Conservation (phyloP, 1,139 yeast genomes). For the Zygosaccharomyces pseudobailii region DNA sequence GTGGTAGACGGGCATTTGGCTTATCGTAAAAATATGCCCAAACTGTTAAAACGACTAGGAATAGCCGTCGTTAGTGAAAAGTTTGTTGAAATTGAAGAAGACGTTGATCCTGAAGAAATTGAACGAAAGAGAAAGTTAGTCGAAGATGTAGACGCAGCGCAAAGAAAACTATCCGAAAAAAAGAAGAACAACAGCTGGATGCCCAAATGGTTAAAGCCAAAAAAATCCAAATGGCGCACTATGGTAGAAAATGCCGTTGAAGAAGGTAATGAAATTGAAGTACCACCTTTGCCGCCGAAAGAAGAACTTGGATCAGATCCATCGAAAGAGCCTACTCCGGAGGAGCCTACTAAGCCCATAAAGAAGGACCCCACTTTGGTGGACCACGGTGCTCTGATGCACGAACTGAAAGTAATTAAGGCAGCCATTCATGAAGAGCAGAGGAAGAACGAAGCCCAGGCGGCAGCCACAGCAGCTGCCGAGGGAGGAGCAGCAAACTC, state of each 20-base stretch:
- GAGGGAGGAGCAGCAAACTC: background rate
- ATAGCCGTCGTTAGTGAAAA: constrained; percentile 87
- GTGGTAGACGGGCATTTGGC: constrained; percentile 94
- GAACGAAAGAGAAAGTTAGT: constrained; percentile 77
- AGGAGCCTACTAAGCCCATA: constrained; percentile 9
- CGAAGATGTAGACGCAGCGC: constrained; percentile 80
- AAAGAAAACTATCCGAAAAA: constrained; percentile 51
- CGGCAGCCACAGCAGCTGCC: background rate
- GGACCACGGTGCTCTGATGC: constrained; percentile 30
- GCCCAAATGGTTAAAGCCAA: constrained; percentile 68
- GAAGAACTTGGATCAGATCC: constrained; percentile 6
- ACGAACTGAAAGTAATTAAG: constrained; percentile 25
- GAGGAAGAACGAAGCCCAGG: constrained; percentile 6
- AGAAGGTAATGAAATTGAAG: constrained; percentile 16
- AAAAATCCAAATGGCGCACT: constrained; percentile 53
- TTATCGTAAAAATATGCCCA: constrained; percentile 90
- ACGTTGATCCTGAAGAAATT: constrained; percentile 80
- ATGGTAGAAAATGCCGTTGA: constrained; percentile 66
- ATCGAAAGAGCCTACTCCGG: constrained; percentile 11
- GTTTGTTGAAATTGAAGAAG: constrained; percentile 89
- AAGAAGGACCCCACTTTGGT: constrained; percentile 25
- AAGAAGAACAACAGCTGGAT: constrained; percentile 43
- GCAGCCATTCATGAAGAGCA: constrained; percentile 24
- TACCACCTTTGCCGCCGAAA: background rate
- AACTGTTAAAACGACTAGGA: constrained; percentile 58